A percentile compares a stretch with the other conserved stretches of the same genome.
phyloP scores from a whole-genome alignment of 371 early-diverging fungal species.

The Mortierella polycephala region DNA sequence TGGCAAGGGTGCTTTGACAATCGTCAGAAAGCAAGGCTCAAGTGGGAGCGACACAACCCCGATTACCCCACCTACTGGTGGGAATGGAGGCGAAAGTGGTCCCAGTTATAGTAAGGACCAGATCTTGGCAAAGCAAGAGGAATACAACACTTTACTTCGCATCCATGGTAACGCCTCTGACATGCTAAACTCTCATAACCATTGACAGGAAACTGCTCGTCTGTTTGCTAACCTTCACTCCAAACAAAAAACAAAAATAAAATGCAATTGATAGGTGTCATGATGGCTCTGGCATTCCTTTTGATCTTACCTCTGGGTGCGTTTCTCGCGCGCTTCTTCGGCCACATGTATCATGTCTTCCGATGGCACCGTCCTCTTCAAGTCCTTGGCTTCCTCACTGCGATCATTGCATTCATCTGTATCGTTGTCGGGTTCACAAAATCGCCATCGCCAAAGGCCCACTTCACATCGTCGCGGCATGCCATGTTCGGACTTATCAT shows the following conservation, averaged over 20 bases:
- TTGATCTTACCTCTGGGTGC: conserved; percentile 34
- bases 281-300: conserved; percentile 38
- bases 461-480: conserved; percentile 8
- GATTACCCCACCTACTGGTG: background rate
- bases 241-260: too few species aligned
- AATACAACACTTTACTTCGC: too few species aligned
- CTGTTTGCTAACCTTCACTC: too few species aligned
- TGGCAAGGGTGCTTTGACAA: conserved; percentile 21
- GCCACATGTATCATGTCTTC: conserved; percentile 26
- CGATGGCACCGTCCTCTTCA: conserved; percentile 37
- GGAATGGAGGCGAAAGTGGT: background rate
- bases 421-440: conserved; percentile 18
- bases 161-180: too few species aligned
- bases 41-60: conserved; percentile 5
- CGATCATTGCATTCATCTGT: conserved; percentile 14
- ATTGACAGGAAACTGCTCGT: too few species aligned
- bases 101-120: background rate
- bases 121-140: too few species aligned
- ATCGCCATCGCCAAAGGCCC: background rate
- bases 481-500: conserved; percentile 20
- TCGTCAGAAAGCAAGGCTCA: conserved; percentile 19
- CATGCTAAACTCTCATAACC: too few species aligned
- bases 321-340: conserved; percentile 37
- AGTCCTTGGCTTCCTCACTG: conserved; percentile 18
- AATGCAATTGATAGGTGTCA: conserved; percentile 7